A percentile compares a stretch with the other conserved stretches of the same genome.
These are phyloP conservation scores for Tetragonia tetragonoides DNA, from an alignment of 148 eudicot genomes.

Conservation along the genomic window DNA sequence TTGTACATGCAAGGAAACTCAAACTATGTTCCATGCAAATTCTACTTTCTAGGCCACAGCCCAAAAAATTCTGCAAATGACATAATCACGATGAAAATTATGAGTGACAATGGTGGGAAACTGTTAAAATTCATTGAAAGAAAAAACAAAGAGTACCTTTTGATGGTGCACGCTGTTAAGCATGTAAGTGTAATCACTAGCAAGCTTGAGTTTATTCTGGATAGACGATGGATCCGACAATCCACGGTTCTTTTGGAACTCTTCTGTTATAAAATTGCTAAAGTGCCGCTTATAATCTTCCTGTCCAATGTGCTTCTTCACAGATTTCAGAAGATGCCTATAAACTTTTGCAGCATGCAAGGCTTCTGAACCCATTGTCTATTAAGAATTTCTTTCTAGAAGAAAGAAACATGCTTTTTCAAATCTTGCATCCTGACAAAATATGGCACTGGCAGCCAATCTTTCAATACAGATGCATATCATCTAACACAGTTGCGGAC, in stretches of 20 bases:
- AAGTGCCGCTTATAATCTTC: constrained; percentile 66
- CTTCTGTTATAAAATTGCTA: constrained; percentile 50
- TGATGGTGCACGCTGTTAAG: constrained; percentile 85
- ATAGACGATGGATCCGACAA: constrained; percentile 39
- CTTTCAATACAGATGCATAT: no score
- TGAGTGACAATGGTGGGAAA: background rate
- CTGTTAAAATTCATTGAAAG: background rate
- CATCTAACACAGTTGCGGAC: no score
- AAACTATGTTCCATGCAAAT: background rate
- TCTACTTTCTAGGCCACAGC: no score
- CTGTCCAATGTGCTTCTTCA: constrained; percentile 70
- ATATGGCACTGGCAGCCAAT: no score
- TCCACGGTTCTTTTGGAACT: constrained; percentile 50
- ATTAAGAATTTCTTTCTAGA: background rate
- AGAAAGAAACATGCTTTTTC: no score
- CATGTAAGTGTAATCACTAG: constrained; percentile 57
- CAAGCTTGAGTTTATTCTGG: constrained; percentile 63
- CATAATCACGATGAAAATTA: background rate
- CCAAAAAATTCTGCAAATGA: no score
- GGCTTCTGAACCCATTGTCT: constrained; percentile 59
- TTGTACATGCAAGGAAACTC: background rate
- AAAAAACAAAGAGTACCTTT: constrained; percentile 44
- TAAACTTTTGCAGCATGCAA: constrained; percentile 51
- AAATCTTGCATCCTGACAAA: no score
- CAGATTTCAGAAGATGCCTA: constrained; percentile 64